Conservation (phyloP, 1,284 basidiomycete species). For the Moniliella sp. region DNA sequence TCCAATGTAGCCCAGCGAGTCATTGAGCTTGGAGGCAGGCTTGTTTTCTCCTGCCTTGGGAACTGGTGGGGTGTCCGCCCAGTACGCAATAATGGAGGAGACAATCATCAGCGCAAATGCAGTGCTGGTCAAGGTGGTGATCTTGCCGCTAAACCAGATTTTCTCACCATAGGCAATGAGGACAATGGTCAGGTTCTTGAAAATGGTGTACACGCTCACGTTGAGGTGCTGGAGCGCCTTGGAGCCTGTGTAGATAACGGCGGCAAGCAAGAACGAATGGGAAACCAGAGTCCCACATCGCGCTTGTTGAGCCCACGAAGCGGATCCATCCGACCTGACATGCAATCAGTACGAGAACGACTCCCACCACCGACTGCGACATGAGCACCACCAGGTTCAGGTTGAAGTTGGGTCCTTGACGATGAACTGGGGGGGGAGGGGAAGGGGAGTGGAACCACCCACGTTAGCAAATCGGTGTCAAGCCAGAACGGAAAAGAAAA, state of each 20-base stretch:
- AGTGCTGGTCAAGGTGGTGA: conserved; percentile 65
- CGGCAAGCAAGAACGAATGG: conserved; percentile 73
- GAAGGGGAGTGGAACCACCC: too few relatives aligned
- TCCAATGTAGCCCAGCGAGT: too few relatives aligned
- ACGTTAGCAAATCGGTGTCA: too few relatives aligned
- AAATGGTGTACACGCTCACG: conserved; percentile 48
- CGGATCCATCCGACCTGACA: conserved; percentile 66
- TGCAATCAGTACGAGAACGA: conserved; percentile 50
- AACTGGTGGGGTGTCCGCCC: too few relatives aligned
- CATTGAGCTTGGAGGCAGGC: too few relatives aligned
- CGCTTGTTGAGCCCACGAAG: conserved; percentile 64
- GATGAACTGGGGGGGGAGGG: conserved; percentile 45
- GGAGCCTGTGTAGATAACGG: conserved; percentile 90
- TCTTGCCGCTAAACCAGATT: conserved; percentile 76
- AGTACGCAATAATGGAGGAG: conserved; percentile 87
- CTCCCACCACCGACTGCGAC: conserved; percentile 60
- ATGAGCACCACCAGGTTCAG: conserved; percentile 90
- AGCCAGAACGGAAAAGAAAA: neutral
- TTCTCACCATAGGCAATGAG: conserved; percentile 95
- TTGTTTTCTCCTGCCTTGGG: too few relatives aligned
- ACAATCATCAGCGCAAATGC: conserved; percentile 88
- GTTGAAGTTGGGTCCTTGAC: conserved; percentile 81
- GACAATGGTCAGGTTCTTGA: conserved; percentile 97
- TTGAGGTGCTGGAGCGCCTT: conserved; percentile 50
- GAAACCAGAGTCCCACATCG: conserved; percentile 81